Evolutionary conservation across 768 basidiomycete species (phyloP), one percentile per base, ranked within the genome.

Genomic region (Heimioporus sp.): DNA sequence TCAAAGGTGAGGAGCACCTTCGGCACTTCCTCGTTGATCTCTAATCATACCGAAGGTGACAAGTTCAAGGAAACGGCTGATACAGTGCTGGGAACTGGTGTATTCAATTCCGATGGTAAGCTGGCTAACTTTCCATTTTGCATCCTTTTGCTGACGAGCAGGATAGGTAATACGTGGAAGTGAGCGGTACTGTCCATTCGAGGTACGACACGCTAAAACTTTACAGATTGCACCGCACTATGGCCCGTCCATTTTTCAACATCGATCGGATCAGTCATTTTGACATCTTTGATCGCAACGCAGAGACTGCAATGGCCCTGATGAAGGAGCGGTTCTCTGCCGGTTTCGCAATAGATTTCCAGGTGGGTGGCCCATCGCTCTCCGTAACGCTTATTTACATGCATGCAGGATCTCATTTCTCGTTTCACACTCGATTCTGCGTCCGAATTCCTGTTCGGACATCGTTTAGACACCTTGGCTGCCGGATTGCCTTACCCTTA

Each of bases 241-340:
- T 88, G 72, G 82, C 83, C 0, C 79, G 86, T 0, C 86, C 86
- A 0, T 87, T 87, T 72, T 88, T 89, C 70, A 77, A 66, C 49
- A 76, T 73, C 42, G 84, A 87, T 31, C 71, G 77, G 28, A 78
- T 85, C 48, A 78, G 74, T 43, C 78, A 85, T 61, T 86, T 85
- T 49, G 79, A 84, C 21, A 80, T 78, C 28, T 86, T 85, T 56
- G 79, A 78, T 45, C 70, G 75, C 10, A 81, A 83, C 41, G 73
- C 78, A 9, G 72, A 76, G 37, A 65, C 75, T 16, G 73, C 77
- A 7, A 65, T 87, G 4, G 55, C 62, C 6, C 65, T 73, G 40
- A 72, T 80, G 39, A 76, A 74, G 46, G 62, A 60, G 3, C 73
- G 82, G 10, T 71, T 81, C 30, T 47, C 59, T 7, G 65, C 72